Conservation (phyloP, 148 eudicot genomes). For the Rhododendron griersonianum region DNA sequence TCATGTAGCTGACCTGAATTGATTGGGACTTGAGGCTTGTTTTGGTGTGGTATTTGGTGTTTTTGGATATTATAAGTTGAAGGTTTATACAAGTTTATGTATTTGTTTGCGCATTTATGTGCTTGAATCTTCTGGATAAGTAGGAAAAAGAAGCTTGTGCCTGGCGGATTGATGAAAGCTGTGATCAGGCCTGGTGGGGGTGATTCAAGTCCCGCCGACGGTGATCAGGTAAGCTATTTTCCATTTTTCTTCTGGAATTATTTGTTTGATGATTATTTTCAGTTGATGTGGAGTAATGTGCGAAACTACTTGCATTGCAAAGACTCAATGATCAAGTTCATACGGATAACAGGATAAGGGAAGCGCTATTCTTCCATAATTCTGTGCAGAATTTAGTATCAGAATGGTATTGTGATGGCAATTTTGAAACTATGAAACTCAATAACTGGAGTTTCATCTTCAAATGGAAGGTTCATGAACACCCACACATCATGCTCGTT, state of each 20-base stretch:
- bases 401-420: background rate
- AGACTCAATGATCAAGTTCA: background rate
- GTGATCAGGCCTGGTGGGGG: conserved; percentile 26
- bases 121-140: conserved; percentile 9
- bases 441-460: background rate
- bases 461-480: background rate
- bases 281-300: background rate
- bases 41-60: background rate
- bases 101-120: background rate
- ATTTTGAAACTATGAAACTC: background rate
- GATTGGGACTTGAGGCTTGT: background rate
- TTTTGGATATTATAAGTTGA: background rate
- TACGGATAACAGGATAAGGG: background rate
- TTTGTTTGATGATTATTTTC: background rate
- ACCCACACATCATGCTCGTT: background rate
- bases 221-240: conserved; percentile 65
- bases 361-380: background rate
- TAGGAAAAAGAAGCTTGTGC: conserved; percentile 75
- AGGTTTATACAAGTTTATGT: background rate
- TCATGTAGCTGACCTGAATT: background rate
- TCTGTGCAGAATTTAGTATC: background rate
- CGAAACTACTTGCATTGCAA: background rate
- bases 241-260: background rate
- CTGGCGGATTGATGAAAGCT: conserved; percentile 34
- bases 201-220: conserved; percentile 65